Percentiles rank a stretch among this genome's conserved stretches.
Conservation (phyloP, 352 stramenopile genomes). For the Sclerospora graminicola region DNA sequence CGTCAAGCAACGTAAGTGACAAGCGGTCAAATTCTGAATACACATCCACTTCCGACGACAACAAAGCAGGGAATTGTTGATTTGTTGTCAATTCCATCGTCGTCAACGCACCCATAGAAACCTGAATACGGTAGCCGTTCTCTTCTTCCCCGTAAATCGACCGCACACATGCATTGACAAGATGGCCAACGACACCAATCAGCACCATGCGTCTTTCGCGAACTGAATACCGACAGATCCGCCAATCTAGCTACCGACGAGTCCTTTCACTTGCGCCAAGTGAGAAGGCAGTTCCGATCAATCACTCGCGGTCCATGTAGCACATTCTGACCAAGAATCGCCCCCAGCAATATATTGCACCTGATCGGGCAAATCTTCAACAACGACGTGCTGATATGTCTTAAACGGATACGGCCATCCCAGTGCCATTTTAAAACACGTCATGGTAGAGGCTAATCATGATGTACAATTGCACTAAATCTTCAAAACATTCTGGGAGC, state of each 20-base stretch:
- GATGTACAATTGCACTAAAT: not conserved
- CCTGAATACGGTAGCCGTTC: constrained; percentile 77
- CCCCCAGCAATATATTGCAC: constrained; percentile 19
- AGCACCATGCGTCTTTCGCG: constrained; percentile 83
- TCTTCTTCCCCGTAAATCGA: constrained; percentile 76
- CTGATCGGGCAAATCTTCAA: not conserved
- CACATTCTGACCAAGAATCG: constrained; percentile 69
- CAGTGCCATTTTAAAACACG: too few species aligned
- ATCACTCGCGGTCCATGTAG: constrained; percentile 73
- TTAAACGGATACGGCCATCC: too few species aligned
- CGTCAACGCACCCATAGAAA: constrained; percentile 76
- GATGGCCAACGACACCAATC: constrained; percentile 65
- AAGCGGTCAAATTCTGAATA: constrained; percentile 74
- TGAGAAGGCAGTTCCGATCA: constrained; percentile 71
- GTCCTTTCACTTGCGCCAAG: constrained; percentile 65
- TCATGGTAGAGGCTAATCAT: too few species aligned
- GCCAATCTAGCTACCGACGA: constrained; percentile 71
- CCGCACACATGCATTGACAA: constrained; percentile 76
- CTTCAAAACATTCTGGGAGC: too few species aligned
- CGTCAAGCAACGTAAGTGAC: constrained; percentile 63
- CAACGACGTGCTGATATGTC: too few species aligned
- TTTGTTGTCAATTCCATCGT: constrained; percentile 76
- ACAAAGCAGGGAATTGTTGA: constrained; percentile 41
- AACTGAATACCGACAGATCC: constrained; percentile 70
- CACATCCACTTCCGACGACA: constrained; percentile 73